Percentiles rank a stretch among this genome's conserved stretches.
phyloP scores from a whole-genome alignment of 2,329 filamentous ascomycete genomes.

The Mycocentrospora acerina region DNA sequence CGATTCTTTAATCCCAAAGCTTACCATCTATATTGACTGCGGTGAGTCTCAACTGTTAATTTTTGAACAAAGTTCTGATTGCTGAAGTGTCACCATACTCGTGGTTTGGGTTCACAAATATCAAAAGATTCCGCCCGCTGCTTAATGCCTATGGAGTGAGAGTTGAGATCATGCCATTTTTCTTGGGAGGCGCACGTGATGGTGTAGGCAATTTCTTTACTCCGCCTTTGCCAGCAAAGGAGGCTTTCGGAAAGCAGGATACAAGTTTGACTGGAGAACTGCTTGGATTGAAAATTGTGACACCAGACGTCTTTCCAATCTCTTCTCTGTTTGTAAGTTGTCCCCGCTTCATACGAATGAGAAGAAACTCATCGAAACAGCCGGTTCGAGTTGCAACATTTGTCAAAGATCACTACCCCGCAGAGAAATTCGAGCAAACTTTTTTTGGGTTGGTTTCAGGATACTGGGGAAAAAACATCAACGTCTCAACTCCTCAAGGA shows the following conservation, averaged over 20 bases:
- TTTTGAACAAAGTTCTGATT: too few species aligned
- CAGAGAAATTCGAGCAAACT: conserved; percentile 9
- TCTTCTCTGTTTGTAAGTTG: too few species aligned
- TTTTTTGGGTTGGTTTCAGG: conserved; percentile 7
- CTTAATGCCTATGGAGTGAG: conserved; percentile 6
- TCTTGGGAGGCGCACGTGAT: conserved; percentile 11
- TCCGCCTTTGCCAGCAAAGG: conserved; percentile 1
- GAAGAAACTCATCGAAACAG: neutral
- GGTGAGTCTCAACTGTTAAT: too few species aligned
- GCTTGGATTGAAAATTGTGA: neutral
- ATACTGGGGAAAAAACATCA: conserved; percentile 9
- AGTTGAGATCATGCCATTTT: conserved; percentile 9
- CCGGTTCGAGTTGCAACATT: conserved; percentile 8
- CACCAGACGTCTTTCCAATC: conserved; percentile 3
- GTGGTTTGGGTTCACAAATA: conserved; percentile 10
- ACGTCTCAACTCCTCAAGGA: conserved; percentile 9
- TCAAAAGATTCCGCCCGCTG: conserved; percentile 5
- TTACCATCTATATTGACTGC: conserved; percentile 7
- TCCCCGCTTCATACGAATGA: neutral
- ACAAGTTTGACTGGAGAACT: neutral
- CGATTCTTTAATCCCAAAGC: too few species aligned
- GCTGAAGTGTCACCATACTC: conserved; percentile 9
- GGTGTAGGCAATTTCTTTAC: conserved; percentile 6
- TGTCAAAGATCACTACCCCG: conserved; percentile 10
- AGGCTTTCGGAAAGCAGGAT: conserved; percentile 4